A percentile compares a stretch with the other conserved stretches of the same genome.
These are phyloP conservation scores for Styphnolobium japonicum DNA, from an alignment of 306 rosid genomes.

Conservation along the genomic window DNA sequence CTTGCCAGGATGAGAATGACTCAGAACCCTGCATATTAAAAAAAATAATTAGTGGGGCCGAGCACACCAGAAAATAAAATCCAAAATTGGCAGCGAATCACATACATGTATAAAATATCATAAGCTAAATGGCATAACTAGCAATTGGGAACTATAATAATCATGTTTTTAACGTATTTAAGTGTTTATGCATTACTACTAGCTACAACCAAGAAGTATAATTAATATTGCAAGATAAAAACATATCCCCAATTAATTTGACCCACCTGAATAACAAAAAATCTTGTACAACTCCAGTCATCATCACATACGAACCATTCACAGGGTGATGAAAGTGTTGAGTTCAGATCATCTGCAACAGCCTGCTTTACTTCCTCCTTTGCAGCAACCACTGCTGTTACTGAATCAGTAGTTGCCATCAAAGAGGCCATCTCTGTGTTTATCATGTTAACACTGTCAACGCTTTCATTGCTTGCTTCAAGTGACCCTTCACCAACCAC, in stretches of 20 bases:
- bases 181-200: not conserved
- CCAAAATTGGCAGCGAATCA: not conserved
- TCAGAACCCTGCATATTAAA: slow-evolving; percentile 66
- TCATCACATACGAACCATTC: slow-evolving; percentile 79
- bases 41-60: not conserved
- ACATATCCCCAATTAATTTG: not conserved
- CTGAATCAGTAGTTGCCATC: slow-evolving; percentile 61
- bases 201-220: not conserved
- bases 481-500: slow-evolving; percentile 20
- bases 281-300: slow-evolving; percentile 53
- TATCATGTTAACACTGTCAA: slow-evolving; percentile 7
- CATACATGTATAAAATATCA: not conserved
- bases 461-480: slow-evolving; percentile 29
- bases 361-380: slow-evolving; percentile 81
- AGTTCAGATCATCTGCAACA: slow-evolving; percentile 66
- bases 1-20: slow-evolving; percentile 82
- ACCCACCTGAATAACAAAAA: slow-evolving; percentile 68
- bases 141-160: not conserved
- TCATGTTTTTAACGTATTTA: not conserved
- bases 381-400: slow-evolving; percentile 80
- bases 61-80: not conserved
- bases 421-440: slow-evolving; percentile 55
- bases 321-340: slow-evolving; percentile 65
- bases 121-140: not conserved
- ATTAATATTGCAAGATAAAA: not conserved